These are phyloP conservation scores for Mycena haematopus DNA, from an alignment of 768 basidiomycete genomes.

Conservation along the genomic window DNA sequence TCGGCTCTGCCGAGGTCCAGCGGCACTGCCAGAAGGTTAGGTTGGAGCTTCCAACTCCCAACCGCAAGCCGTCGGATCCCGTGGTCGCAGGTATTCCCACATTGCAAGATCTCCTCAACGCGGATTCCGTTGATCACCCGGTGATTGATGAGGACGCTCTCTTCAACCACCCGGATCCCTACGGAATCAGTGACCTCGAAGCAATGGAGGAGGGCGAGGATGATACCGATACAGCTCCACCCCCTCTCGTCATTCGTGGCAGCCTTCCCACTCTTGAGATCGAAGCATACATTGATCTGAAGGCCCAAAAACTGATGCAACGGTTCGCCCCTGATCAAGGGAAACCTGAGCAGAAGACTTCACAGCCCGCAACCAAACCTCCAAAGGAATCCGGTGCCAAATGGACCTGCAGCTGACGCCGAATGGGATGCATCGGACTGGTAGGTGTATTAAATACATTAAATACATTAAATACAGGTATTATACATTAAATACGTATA, in stretches of 20 bases:
- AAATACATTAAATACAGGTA: background rate
- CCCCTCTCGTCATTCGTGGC: background rate
- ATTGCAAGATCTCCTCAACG: slow-evolving; percentile 3
- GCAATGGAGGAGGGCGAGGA: slow-evolving; percentile 9
- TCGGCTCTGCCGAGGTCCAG: background rate
- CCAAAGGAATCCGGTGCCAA: background rate
- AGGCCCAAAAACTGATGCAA: background rate
- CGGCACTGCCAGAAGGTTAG: slow-evolving; percentile 9
- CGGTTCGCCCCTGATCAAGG: slow-evolving; percentile 6
- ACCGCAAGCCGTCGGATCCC: slow-evolving; percentile 9
- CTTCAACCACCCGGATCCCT: slow-evolving; percentile 8
- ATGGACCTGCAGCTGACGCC: background rate
- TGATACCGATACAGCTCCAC: background rate
- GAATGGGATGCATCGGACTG: background rate
- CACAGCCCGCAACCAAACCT: background rate
- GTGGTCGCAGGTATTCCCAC: slow-evolving; percentile 8
- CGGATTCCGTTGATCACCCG: background rate
- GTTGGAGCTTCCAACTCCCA: slow-evolving; percentile 5
- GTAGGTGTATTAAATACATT: background rate
- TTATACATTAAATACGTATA: slow-evolving; percentile 1
- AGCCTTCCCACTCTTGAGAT: slow-evolving; percentile 1
- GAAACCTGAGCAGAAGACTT: background rate
- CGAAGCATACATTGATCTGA: slow-evolving; percentile 4
- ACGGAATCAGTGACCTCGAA: slow-evolving; percentile 1
- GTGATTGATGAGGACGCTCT: slow-evolving; percentile 3